Percentiles rank a stretch among this genome's conserved stretches.
Conservation (phyloP, 352 stramenopile species). For the Elongisporangium prolatum region DNA sequence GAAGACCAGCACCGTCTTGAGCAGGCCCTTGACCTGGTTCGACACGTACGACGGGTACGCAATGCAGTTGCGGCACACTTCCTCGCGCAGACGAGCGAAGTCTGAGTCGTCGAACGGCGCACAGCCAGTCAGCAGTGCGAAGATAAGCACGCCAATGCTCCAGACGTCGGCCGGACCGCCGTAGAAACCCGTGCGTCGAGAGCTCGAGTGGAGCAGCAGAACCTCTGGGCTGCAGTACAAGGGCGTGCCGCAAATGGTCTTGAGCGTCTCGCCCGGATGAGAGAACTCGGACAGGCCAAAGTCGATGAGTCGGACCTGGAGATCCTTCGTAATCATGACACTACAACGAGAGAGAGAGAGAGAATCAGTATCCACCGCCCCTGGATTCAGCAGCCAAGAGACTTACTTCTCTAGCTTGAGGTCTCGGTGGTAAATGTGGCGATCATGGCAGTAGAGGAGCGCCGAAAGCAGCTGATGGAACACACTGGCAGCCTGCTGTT, state of each 20-base stretch:
- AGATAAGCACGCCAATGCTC: slow-evolving; percentile 77
- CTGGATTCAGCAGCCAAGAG: not conserved
- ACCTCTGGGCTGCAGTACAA: slow-evolving; percentile 82
- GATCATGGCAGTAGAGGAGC: slow-evolving; percentile 89
- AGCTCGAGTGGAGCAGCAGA: slow-evolving; percentile 51
- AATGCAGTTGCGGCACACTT: slow-evolving; percentile 67
- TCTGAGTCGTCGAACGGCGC: slow-evolving; percentile 77
- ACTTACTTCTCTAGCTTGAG: slow-evolving; percentile 94
- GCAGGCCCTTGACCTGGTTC: slow-evolving; percentile 51
- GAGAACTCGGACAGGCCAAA: slow-evolving; percentile 93
- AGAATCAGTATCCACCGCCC: not conserved
- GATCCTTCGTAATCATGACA: slow-evolving; percentile 90
- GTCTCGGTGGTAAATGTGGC: slow-evolving; percentile 92
- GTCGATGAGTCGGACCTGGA: slow-evolving; percentile 94
- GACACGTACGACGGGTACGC: slow-evolving; percentile 62
- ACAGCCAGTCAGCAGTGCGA: slow-evolving; percentile 76
- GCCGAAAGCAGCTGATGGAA: slow-evolving; percentile 88
- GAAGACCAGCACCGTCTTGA: slow-evolving; percentile 61
- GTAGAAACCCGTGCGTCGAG: slow-evolving; percentile 36
- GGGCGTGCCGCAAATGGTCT: slow-evolving; percentile 74
- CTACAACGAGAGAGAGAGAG: slow-evolving; percentile 15
- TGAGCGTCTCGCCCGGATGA: slow-evolving; percentile 54
- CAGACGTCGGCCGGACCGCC: slow-evolving; percentile 71
- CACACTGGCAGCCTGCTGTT: slow-evolving; percentile 44
- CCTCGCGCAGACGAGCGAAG: slow-evolving; percentile 52